phyloP scores from a whole-genome alignment of 257 asterid genomes.

The Parsonsia alboflavescens region DNA sequence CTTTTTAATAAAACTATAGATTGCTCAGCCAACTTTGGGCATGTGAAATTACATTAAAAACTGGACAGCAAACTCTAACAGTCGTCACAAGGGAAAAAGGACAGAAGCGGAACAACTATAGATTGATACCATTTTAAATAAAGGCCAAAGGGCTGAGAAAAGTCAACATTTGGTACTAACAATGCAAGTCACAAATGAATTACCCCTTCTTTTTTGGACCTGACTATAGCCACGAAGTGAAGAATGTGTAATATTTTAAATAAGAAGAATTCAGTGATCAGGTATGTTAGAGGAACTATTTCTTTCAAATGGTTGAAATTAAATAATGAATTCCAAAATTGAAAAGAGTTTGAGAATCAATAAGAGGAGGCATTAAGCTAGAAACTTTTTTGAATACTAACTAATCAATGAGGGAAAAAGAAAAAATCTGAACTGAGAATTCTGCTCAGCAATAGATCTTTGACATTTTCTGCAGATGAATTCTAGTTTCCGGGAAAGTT shows the following conservation, averaged over 20 bases:
- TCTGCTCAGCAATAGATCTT: background rate
- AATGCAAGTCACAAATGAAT: background rate
- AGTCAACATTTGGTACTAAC: background rate
- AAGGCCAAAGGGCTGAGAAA: background rate
- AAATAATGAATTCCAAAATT: background rate
- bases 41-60: background rate
- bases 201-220: background rate
- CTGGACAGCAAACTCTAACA: background rate
- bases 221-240: background rate
- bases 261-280: background rate
- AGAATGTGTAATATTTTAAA: background rate
- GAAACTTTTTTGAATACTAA: background rate
- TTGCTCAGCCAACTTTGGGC: background rate
- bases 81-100: background rate
- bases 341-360: background rate
- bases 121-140: background rate
- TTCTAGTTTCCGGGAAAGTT: background rate
- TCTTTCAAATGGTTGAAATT: too few species aligned
- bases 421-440: background rate
- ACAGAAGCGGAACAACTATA: background rate
- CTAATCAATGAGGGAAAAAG: background rate
- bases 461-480: background rate
- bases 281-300: background rate
- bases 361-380: background rate
- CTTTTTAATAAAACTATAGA: background rate